Base-by-base conservation (phyloP, 306 rosid genomes). In the Pueraria montana region DNA sequence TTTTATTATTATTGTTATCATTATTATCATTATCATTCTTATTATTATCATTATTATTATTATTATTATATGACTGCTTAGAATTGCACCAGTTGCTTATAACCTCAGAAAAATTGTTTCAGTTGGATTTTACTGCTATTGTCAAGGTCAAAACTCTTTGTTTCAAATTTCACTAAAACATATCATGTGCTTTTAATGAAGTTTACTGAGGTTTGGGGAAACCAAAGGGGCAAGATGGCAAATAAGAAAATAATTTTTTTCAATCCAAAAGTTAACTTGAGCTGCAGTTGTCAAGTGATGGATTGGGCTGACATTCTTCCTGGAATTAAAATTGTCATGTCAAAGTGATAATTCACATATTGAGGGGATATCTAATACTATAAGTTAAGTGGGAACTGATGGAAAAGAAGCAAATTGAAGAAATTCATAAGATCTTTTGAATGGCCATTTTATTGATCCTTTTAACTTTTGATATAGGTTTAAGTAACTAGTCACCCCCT, bases 51-150 rank as follows among this genome's bases (percentile, higher is more conserved):
- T n/a, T n/a, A n/a, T n/a, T n/a, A n/a, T n/a, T n/a, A n/a, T n/a
- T n/a, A n/a, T n/a, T n/a, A n/a, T n/a, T n/a, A n/a, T n/a, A 38
- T 64, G 80, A n/a, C 30, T 61, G 73, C 59, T 80, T 61, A 21
- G 21, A 45, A 53, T 27, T 59, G 40, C 40, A 48, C 20, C 26
- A 63, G 11, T 63, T 30, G 8, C 30, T 24, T 62, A 26, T 26
- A 56, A 23, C 74, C 62, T 61, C 20, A 50, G 14, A 59, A 38
- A 36, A 49, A 61, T 3, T 23, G 27, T 74, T 58, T 30, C 20
- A 4, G 16, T 11, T 18, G 67, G 67, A 74, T 27, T 23, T 26
- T 40, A 23, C 64, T 26, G 9, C 38, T n/a, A 32, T 38, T 11
- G 40, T 23, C 27, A 34, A 61, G 55, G 65, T 18, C 58, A 70